Evolutionary conservation across 208 protist genomes (phyloP).

Genomic region (Acanthamoeba triangularis): DNA sequence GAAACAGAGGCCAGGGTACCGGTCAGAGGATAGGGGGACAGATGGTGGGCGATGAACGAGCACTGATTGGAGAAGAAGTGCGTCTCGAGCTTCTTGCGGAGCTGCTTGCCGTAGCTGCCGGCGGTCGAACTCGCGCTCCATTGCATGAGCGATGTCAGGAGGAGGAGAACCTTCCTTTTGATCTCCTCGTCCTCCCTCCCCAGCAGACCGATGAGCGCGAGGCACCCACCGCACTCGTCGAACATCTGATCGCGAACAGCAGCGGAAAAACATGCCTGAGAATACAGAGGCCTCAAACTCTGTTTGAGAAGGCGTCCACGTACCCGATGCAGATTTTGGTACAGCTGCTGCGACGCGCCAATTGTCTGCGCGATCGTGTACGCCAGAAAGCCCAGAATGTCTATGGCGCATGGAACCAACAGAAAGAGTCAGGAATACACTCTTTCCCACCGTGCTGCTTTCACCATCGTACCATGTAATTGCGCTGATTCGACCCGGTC

Average conservation of each 20-base stretch:
- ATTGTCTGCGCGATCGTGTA: constrained; percentile 1
- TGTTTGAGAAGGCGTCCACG: background rate
- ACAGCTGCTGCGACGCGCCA: background rate
- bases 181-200: constrained; percentile 35
- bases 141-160: constrained; percentile 42
- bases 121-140: constrained; percentile 16
- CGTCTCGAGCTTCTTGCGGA: constrained; percentile 47
- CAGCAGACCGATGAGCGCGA: constrained; percentile 23
- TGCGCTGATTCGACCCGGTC: constrained; percentile 16
- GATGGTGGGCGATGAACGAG: constrained; percentile 46
- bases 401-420: background rate
- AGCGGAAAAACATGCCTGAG: too few species aligned
- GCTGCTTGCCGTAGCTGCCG: constrained; percentile 48
- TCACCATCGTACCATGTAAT: background rate
- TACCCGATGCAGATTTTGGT: constrained; percentile 47
- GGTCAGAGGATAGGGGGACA: constrained; percentile 49
- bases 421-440: background rate
- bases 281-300: too few species aligned
- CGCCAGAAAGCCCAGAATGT: constrained; percentile 42
- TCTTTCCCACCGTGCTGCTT: background rate
- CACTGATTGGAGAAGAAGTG: constrained; percentile 45
- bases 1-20: background rate
- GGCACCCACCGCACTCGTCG: constrained; percentile 29
- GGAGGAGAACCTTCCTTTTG: constrained; percentile 7
- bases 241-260: constrained; percentile 6